These are phyloP conservation scores for Dentipellis sp. DNA, from an alignment of 768 basidiomycete species.

Conservation along the genomic window DNA sequence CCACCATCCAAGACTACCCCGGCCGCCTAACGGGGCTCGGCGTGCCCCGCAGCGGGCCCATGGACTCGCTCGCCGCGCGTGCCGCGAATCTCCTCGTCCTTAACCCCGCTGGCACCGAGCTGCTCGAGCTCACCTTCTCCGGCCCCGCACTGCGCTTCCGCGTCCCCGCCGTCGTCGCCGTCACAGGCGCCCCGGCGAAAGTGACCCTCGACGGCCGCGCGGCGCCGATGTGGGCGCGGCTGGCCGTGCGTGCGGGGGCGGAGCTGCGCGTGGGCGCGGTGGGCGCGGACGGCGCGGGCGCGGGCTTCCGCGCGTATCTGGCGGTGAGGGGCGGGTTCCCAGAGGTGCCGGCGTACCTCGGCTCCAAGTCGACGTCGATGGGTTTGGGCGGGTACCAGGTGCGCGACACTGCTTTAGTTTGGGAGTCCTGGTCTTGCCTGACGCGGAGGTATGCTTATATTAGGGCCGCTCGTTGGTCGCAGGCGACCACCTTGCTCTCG, in stretches of 20 bases:
- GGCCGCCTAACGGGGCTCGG: conserved; percentile 45
- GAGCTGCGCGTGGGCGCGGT: conserved; percentile 24
- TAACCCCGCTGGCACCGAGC: conserved; percentile 41
- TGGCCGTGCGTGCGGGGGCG: conserved; percentile 42
- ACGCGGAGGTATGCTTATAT: conserved; percentile 7
- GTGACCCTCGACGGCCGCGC: conserved; percentile 32
- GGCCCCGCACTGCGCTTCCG: conserved; percentile 38
- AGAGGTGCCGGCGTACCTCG: conserved; percentile 43
- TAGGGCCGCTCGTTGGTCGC: not conserved
- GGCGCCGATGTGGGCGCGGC: conserved; percentile 38
- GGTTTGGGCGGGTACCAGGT: conserved; percentile 54
- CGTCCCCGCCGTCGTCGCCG: conserved; percentile 35
- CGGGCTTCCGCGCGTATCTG: conserved; percentile 48
- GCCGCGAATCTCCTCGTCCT: conserved; percentile 51
- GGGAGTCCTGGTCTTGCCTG: not conserved
- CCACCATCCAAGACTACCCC: conserved; percentile 49
- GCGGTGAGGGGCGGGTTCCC: conserved; percentile 55
- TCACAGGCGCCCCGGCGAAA: conserved; percentile 25
- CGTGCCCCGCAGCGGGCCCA: conserved; percentile 54
- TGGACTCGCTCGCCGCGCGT: conserved; percentile 49
- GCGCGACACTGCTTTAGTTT: conserved; percentile 1
- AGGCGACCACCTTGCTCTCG: conserved; percentile 20
- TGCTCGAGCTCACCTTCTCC: conserved; percentile 39
- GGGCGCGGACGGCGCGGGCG: conserved; percentile 11
- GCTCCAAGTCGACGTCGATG: conserved; percentile 58